Evolutionary conservation across 1,284 basidiomycete genomes (phyloP), one percentile per base, ranked within the genome.

Genomic region (Spongiforma sp.): DNA sequence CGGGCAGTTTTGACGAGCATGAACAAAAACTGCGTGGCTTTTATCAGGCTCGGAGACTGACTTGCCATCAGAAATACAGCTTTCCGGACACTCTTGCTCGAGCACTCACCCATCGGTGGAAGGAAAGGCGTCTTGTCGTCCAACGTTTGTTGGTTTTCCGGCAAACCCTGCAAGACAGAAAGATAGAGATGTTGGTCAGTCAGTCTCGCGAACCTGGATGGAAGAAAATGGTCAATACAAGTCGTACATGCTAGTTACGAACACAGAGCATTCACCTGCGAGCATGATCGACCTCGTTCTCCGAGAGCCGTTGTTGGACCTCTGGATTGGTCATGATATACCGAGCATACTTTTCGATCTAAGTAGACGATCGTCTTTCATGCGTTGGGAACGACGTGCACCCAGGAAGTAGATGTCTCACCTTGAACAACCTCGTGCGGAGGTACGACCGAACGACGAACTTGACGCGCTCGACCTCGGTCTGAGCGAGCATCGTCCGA

Each of bases 381-480:
- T n/a, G n/a, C n/a, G n/a, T n/a, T n/a, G n/a, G n/a, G n/a, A n/a
- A n/a, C n/a, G n/a, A n/a, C n/a, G n/a, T 37, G 30, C 52, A 15
- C 0, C 8, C 33, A 43, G 10, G 33, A 57, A 53, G 5, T 17
- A 37, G 37, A 48, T 11, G 19, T 12, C 8, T 33, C 46, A 93
- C 95, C 85, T 98, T 98, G 82, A 86, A 89, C 60, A 96, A 75
- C 66, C 95, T 82, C 39, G 91, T 93, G n/a, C 95, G 85, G 6
- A 96, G 85, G 75, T 96, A 97, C 2, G 91, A 92, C 62, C 94
- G 81, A 28, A 96, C 88, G 64, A 96, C 86, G 73, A 94, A 98
- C 78, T 95, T 95, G 71, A 94, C 92, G 50, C 95, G 86, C 77
- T 98, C 95, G 72, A 96, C 88, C 78, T 98, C 95, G 0, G 93